Evolutionary conservation across 2,329 filamentous ascomycete species (phyloP).

Genomic region (Taxawa tesnikishii): DNA sequence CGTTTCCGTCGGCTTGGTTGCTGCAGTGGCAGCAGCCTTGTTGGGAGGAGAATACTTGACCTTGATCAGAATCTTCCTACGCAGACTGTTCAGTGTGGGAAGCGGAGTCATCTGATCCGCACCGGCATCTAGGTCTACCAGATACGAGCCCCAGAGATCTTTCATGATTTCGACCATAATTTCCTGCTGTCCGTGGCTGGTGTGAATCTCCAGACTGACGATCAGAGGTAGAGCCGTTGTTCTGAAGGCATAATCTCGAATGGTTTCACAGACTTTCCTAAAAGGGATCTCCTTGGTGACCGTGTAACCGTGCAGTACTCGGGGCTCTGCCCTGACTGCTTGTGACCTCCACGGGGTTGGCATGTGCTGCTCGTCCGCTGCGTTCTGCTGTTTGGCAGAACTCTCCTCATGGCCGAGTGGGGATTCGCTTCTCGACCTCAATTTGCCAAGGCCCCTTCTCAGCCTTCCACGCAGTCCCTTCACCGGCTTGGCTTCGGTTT

Average conservation of each 20-base stretch:
- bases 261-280: slow-evolving; percentile 70
- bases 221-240: slow-evolving; percentile 60
- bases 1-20: slow-evolving; percentile 8
- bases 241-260: slow-evolving; percentile 67
- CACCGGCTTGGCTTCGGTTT: slow-evolving; percentile 17
- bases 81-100: slow-evolving; percentile 52
- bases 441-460: slow-evolving; percentile 9
- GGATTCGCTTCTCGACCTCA: slow-evolving; percentile 1
- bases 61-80: slow-evolving; percentile 58
- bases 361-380: slow-evolving; percentile 7
- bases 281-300: slow-evolving; percentile 79
- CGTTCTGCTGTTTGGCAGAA: not conserved
- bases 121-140: slow-evolving; percentile 48
- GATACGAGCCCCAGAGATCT: slow-evolving; percentile 65
- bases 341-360: slow-evolving; percentile 17
- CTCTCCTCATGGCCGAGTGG: too few species aligned
- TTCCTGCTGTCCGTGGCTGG: slow-evolving; percentile 69
- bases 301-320: slow-evolving; percentile 46
- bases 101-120: slow-evolving; percentile 48
- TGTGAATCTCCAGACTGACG: slow-evolving; percentile 85
- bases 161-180: slow-evolving; percentile 92
- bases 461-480: slow-evolving; percentile 19
- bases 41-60: slow-evolving; percentile 34
- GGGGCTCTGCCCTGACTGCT: slow-evolving; percentile 15
- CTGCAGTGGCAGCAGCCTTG: slow-evolving; percentile 10